Percentiles rank a stretch among this genome's conserved stretches.
Evolutionary conservation across 371 early-diverging fungal species (phyloP).

Genomic region (Mucor circinelloides): DNA sequence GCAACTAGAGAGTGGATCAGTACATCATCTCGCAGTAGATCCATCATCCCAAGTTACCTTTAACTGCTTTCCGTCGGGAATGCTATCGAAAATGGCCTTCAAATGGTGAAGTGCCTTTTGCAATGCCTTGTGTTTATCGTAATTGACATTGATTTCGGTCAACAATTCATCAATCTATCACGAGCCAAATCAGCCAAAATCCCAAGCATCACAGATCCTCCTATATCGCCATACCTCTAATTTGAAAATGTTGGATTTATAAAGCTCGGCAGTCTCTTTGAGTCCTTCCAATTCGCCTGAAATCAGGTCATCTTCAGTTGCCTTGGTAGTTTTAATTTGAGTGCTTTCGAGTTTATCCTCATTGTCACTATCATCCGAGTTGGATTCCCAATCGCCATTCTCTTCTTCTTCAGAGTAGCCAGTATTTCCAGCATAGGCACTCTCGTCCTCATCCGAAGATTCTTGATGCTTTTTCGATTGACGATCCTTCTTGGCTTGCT

Average conservation of each 20-base stretch:
- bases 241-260: constrained; percentile 91
- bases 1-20: constrained; percentile 31
- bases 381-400: constrained; percentile 45
- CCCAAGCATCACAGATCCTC: not conserved
- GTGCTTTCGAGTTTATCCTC: constrained; percentile 47
- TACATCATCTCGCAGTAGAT: not conserved
- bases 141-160: constrained; percentile 67
- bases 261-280: constrained; percentile 81
- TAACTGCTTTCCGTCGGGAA: constrained; percentile 50
- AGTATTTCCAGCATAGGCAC: constrained; percentile 19
- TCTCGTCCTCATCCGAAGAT: constrained; percentile 20
- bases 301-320: constrained; percentile 52
- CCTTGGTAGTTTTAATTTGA: constrained; percentile 32
- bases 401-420: constrained; percentile 43
- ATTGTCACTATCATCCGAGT: constrained; percentile 49
- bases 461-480: constrained; percentile 1
- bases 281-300: constrained; percentile 88
- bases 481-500: constrained; percentile 26
- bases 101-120: constrained; percentile 75
- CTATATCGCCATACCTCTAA: constrained; percentile 59
- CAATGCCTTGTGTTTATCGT: constrained; percentile 68
- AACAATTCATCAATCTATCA: constrained; percentile 82
- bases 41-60: constrained; percentile 38
- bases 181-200: not conserved
- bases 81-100: constrained; percentile 56